Evolutionary conservation across 305 asterid species (phyloP), one percentile per base, ranked within the genome.

Genomic region (Fraxinus velutina): DNA sequence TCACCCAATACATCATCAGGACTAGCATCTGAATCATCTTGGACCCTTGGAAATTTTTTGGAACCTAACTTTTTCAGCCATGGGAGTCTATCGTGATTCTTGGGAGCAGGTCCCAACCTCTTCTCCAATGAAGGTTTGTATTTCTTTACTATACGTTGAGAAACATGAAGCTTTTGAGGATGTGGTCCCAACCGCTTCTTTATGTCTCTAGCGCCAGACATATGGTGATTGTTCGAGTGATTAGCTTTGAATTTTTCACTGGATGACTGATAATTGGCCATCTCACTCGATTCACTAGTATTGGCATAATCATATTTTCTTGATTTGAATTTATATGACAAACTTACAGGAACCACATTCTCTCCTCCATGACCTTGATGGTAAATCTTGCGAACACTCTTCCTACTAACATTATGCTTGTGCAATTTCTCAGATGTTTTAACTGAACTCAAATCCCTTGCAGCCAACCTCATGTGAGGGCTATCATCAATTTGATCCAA

Each of bases 131-230:
- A 88, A 79, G 90, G 80, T 55, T 84, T 90, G 55, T 83, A 29
- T 82, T 86, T 89, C 73, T 84, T 83, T 71, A 76, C 78, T 71
- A 85, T 78, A 36, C 89, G 86, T 79, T 84, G 88, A 44, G 88
- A 85, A 82, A 87, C 88, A 81, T 88, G 94, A 82, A 83, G 87
- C 83, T 84, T 86, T 44, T 71, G 84, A 64, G 78, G 80, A 80
- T 75, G 55, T 24, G 92, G 93, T 55, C 93, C 94, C 79, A 92
- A 75, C 66, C 94, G 87, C 81, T 83, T 86, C 85, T 86, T 92
- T 78, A 92, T 83, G 86, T 90, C 94, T 81, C 90, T 83, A 62
- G 79, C 73, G 75, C 82, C 81, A 32, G 89, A 81, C 80, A 77
- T 83, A 75, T 42, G 42, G 77, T 85, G 66, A 77, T 84, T 57